Conservation (phyloP, 495 filamentous ascomycete species). For the Collariella sp. region DNA sequence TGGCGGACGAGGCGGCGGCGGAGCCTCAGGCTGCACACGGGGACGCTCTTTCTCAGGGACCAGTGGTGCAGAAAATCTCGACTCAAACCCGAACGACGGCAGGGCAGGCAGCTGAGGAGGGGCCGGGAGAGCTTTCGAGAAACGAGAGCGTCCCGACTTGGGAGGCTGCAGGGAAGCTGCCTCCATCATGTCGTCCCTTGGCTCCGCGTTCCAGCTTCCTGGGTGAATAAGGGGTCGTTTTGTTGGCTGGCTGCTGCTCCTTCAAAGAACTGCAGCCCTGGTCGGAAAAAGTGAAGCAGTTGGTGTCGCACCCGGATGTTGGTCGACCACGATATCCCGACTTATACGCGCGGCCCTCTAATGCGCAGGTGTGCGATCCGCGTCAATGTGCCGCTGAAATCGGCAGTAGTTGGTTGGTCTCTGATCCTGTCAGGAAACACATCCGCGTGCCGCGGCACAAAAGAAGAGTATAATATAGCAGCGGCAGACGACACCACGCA, state of each 20-base stretch:
- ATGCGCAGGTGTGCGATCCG: background rate
- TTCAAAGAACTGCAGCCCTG: conserved; percentile 1
- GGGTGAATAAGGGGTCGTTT: conserved; percentile 19
- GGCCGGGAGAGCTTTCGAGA: conserved; percentile 30
- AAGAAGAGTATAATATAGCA: conserved; percentile 5
- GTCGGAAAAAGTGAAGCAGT: conserved; percentile 7
- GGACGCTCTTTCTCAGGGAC: conserved; percentile 13
- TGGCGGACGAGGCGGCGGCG: conserved; percentile 18
- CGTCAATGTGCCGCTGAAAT: background rate
- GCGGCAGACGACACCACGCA: background rate
- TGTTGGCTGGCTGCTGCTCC: conserved; percentile 12
- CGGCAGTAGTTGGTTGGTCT: background rate
- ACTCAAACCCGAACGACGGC: conserved; percentile 12
- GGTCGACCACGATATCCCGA: conserved; percentile 2
- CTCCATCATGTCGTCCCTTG: conserved; percentile 19
- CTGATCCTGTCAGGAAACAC: background rate
- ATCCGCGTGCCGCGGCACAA: background rate
- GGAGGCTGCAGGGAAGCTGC: conserved; percentile 23
- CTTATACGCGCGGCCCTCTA: conserved; percentile 2
- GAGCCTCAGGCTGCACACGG: background rate
- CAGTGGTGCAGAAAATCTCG: conserved; percentile 10
- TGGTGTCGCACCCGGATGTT: conserved; percentile 23
- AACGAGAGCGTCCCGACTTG: conserved; percentile 27
- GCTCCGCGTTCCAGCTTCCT: conserved; percentile 15
- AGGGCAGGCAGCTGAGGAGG: conserved; percentile 24